Evolutionary conservation across 148 eudicot genomes (phyloP), one percentile per base, ranked within the genome.

Genomic region (Beta vulgaris): DNA sequence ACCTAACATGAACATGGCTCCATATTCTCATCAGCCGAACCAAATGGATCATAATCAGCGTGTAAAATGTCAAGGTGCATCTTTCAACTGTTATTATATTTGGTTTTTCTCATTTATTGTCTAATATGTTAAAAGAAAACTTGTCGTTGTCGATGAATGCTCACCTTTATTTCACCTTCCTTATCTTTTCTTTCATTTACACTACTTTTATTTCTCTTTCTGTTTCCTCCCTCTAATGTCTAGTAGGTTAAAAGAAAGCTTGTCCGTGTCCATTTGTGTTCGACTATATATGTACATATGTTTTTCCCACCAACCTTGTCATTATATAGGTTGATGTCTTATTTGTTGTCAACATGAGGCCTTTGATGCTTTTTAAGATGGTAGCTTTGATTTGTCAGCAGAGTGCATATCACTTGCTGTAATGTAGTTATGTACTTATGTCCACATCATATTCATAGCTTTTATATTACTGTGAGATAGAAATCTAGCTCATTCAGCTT

Each of bases 11-110:
- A 84, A 71, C 63, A 37, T 86, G 75, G 81, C 84, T 81, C 76
- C 88, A 64, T 81, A 83, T 85, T 78, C 97, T 69, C 70, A 80
- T 57, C 79, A 80, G 53, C 79, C 73, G 75, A 83, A 86, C 81
- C 90, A 86, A 48, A 75, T 73, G 73, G 88, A 84, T 74, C 87
- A 81, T 71, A 78, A 62, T 68, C 87, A 84, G 54, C 83, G 69
- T 54, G 71, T 82, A 54, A 78, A 69, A 58, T 82, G 77, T 54
- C 68, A 78, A 82, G 85, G 83, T 77, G 19, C 67, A 70, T 68
- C 59, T 55, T 37, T 68, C 34, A 37, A 19, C 5, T 3, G 21
- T 23, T 57, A 18, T 76, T 25, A 35, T 49, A 37, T 60, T 75
- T 42, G 23, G 59, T 63, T 14, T n/a, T n/a, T n/a, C n/a, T n/a